Evolutionary conservation across 495 filamentous ascomycete genomes (phyloP).

Genomic region (Trichoderma orchidacearum): DNA sequence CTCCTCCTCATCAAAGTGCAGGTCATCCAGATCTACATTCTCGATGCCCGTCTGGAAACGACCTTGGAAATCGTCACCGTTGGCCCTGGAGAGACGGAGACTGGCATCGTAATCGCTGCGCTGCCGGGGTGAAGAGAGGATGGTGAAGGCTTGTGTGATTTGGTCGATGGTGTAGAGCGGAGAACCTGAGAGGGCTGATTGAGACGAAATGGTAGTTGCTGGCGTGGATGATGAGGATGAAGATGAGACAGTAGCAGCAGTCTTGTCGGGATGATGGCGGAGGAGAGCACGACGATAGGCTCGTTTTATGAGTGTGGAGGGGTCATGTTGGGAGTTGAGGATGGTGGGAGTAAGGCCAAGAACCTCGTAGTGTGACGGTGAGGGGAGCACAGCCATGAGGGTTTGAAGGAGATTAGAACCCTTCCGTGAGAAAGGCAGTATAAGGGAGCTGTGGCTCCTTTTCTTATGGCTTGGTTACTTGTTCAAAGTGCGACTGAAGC

Average conservation of each 20-base stretch:
- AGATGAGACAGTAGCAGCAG: slow-evolving; percentile 6
- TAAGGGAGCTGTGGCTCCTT: neutral
- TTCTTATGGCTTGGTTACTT: neutral
- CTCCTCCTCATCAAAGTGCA: slow-evolving; percentile 38
- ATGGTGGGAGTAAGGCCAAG: slow-evolving; percentile 23
- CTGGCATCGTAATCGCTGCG: slow-evolving; percentile 53
- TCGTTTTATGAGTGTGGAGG: slow-evolving; percentile 39
- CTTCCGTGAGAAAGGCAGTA: neutral
- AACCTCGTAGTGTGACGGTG: slow-evolving; percentile 28
- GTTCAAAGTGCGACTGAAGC: neutral
- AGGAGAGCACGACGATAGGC: slow-evolving; percentile 73
- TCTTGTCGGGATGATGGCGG: slow-evolving; percentile 72
- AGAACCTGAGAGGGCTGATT: neutral
- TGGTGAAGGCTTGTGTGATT: slow-evolving; percentile 62
- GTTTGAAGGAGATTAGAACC: neutral
- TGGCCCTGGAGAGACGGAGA: slow-evolving; percentile 12
- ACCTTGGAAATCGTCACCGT: neutral
- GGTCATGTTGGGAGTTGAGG: slow-evolving; percentile 13
- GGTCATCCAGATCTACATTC: slow-evolving; percentile 71
- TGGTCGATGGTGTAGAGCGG: slow-evolving; percentile 48
- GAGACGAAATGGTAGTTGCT: neutral
- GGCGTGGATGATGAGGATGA: slow-evolving; percentile 1
- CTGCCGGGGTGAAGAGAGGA: slow-evolving; percentile 43
- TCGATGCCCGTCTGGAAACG: slow-evolving; percentile 58
- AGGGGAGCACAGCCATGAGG: slow-evolving; percentile 5